A percentile compares a stretch with the other conserved stretches of the same genome.
Conservation (phyloP, 805 yeast genomes). For the Priceomyces melissophilus region DNA sequence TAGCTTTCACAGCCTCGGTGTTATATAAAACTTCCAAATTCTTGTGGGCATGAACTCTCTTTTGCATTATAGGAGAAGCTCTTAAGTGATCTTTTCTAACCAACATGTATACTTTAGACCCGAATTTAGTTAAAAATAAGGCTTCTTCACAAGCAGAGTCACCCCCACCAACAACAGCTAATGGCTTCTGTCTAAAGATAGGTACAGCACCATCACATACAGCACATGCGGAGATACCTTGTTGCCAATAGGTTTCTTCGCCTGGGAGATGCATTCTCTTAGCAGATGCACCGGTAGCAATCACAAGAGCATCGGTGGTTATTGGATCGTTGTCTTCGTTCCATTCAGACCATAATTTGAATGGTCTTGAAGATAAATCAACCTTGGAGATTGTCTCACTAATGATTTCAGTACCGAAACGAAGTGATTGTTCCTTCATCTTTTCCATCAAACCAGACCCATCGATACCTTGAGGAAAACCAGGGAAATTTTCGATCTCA, state of each 20-base stretch:
- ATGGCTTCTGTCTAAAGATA: constrained; percentile 94
- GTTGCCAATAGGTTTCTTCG: constrained; percentile 98
- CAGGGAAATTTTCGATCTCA: constrained; percentile 98
- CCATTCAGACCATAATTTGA: constrained; percentile 96
- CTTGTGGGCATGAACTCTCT: constrained; percentile 77
- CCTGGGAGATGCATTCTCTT: constrained; percentile 92
- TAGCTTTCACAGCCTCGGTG: constrained; percentile 80
- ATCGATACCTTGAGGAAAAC: constrained; percentile 89
- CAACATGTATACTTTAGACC: constrained; percentile 88
- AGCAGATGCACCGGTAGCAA: constrained; percentile 99
- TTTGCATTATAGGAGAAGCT: constrained; percentile 97
- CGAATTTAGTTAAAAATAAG: constrained; percentile 92
- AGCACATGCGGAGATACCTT: constrained; percentile 98
- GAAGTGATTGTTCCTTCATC: constrained; percentile 84
- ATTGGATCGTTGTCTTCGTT: constrained; percentile 88
- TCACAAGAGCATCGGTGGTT: constrained; percentile 86
- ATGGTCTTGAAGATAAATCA: constrained; percentile 83
- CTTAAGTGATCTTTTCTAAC: constrained; percentile 93
- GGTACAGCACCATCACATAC: constrained; percentile 99
- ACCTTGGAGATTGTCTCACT: constrained; percentile 94
- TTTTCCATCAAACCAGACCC: constrained; percentile 89
- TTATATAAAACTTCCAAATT: constrained; percentile 90
- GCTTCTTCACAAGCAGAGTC: constrained; percentile 99
- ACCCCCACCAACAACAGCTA: constrained; percentile 98
- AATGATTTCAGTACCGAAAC: constrained; percentile 90